A percentile compares a stretch with the other conserved stretches of the same genome.
Evolutionary conservation across 163 green algal genomes (phyloP).

Genomic region (Trebouxia gelatinosa): DNA sequence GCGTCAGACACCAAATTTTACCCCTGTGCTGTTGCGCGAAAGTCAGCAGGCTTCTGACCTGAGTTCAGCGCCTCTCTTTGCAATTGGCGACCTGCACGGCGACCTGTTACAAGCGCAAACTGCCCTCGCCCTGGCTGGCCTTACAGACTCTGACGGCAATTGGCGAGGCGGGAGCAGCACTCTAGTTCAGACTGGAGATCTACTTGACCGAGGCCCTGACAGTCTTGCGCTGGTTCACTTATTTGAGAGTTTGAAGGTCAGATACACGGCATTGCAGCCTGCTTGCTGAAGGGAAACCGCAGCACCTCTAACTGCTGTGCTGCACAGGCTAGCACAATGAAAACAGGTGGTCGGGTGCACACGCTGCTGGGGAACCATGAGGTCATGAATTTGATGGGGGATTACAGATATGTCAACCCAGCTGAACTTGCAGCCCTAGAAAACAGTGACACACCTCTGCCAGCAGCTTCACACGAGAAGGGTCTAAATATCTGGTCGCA

Average conservation of each 20-base stretch:
- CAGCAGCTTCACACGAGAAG: neutral
- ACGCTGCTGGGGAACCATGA: conserved; percentile 52
- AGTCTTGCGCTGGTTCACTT: conserved; percentile 32
- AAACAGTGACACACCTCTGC: neutral
- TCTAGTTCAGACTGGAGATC: conserved; percentile 51
- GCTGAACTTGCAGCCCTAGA: conserved; percentile 40
- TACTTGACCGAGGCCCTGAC: conserved; percentile 42
- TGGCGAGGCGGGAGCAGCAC: conserved; percentile 71
- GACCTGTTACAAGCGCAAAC: conserved; percentile 70
- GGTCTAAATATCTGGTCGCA: conserved; percentile 8
- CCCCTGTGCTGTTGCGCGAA: too few relatives aligned
- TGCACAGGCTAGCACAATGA: conserved; percentile 29
- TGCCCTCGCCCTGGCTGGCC: conserved; percentile 62
- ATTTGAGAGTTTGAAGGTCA: conserved; percentile 36
- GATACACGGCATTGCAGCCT: neutral
- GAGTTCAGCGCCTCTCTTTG: too few relatives aligned
- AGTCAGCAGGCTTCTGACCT: too few relatives aligned
- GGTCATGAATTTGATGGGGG: conserved; percentile 41
- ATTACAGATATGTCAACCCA: conserved; percentile 41
- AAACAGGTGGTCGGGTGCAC: conserved; percentile 46
- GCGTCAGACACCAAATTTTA: too few relatives aligned
- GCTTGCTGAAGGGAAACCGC: neutral
- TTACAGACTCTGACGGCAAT: conserved; percentile 57
- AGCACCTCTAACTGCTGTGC: neutral
- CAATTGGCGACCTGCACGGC: conserved; percentile 84